Evolutionary conservation across 257 asterid species (phyloP).

Genomic region (Coffea eugenioides): DNA sequence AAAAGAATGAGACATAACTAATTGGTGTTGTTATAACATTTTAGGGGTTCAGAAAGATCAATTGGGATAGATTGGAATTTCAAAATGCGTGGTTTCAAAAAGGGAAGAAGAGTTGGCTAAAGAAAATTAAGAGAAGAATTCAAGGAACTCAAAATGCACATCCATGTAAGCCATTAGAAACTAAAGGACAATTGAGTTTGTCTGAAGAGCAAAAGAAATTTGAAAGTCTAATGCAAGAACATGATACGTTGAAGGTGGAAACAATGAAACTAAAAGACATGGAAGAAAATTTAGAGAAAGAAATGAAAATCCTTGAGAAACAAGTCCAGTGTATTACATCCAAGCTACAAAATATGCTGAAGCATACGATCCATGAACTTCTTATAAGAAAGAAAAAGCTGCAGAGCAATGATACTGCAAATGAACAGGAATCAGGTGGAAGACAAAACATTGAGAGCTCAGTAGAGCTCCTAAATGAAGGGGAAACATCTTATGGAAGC

Average conservation of each 20-base stretch:
- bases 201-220: slow-evolving; percentile 25
- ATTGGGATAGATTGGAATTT: slow-evolving; percentile 53
- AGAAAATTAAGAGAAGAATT: slow-evolving; percentile 36
- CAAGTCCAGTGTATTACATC: slow-evolving; percentile 7
- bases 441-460: background rate
- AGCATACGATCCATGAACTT: slow-evolving; percentile 14
- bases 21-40: background rate
- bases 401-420: too few species aligned
- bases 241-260: slow-evolving; percentile 22
- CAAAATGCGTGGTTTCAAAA: slow-evolving; percentile 45
- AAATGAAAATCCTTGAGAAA: slow-evolving; percentile 20
- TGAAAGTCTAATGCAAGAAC: slow-evolving; percentile 24
- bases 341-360: slow-evolving; percentile 17
- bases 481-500: background rate
- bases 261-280: slow-evolving; percentile 25
- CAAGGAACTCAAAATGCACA: slow-evolving; percentile 4
- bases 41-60: slow-evolving; percentile 49
- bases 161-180: slow-evolving; percentile 4
- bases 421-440: too few species aligned
- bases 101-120: slow-evolving; percentile 44
- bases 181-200: background rate
- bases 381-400: background rate
- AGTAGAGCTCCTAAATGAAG: background rate
- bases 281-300: slow-evolving; percentile 25
- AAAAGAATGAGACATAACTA: too few species aligned